Evolutionary conservation across 768 basidiomycete species (phyloP), one percentile per base, ranked within the genome.

Genomic region (Mycena sanguinolenta): DNA sequence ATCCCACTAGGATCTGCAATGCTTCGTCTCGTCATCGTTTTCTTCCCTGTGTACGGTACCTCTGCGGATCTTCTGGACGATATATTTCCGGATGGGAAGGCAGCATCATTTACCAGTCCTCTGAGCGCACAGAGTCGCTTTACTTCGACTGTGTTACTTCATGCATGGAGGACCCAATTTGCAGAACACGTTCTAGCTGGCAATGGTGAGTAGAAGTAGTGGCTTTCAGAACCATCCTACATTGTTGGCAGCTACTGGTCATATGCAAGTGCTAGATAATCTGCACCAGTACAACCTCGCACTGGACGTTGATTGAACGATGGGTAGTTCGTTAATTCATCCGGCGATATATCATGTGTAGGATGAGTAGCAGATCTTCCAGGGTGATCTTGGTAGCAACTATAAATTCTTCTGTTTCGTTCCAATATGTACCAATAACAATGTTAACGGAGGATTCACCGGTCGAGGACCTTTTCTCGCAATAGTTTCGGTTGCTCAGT

Each of bases 131-230:
- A 65, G 28, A 65, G 64, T 58, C 44, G 57, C 13, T 25, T 65
- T 25, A 16, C 58, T 1, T 65, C 64, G 9, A 52, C 12, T 58
- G 64, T 57, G 5, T 30, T 65, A 12, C 30, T 50, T 1, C 30
- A 28, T 50, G 57, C 55, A 12, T 65, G 64, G 44, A 19, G 19
- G 10, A 57, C 50, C 28, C 46, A 12, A 21, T 65, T 65, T 34
- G 21, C 57, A 12, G 46, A 65, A 21, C 64, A 65, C 39, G 46
- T 65, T 58, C 55, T 44, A 21, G 32, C 64, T 10, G 64, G 64
- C 0, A 65, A 65, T 30, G 57, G 64, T 65, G 34, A 19, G 49
- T 58, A 8, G 4, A 9, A 10, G 0, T 23, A 38, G 6, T 4
- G 3, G 13, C 6, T 49, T 23, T 21, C 16, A 8, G 23, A 36